phyloP scores from a whole-genome alignment of 306 rosid genomes.

The Corylus avellana region DNA sequence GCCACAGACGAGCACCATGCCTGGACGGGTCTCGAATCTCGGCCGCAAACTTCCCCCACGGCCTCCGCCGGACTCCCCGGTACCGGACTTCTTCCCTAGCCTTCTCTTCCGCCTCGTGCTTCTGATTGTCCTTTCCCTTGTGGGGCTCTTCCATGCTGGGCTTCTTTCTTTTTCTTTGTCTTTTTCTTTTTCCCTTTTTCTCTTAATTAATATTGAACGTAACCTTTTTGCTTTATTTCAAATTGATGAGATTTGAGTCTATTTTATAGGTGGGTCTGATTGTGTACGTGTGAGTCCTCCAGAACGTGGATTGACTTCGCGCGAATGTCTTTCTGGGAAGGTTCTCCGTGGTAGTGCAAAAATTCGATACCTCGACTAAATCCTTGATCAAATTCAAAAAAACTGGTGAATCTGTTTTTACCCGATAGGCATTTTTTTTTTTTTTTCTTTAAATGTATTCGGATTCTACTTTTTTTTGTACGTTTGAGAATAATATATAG shows the following conservation, averaged over 20 bases:
- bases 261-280: not conserved
- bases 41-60: constrained; percentile 90
- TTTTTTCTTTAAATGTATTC: not conserved
- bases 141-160: constrained; percentile 51
- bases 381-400: constrained; percentile 9
- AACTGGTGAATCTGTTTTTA: constrained; percentile 22
- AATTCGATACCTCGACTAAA: constrained; percentile 65
- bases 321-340: constrained; percentile 31
- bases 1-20: constrained; percentile 76
- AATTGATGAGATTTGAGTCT: constrained; percentile 1
- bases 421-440: constrained; percentile 13
- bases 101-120: constrained; percentile 42
- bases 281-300: constrained; percentile 10
- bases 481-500: constrained; percentile 23
- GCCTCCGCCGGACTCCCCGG: constrained; percentile 71
- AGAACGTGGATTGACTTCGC: constrained; percentile 54
- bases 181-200: not conserved
- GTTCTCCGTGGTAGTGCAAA: constrained; percentile 36
- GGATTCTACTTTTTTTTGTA: constrained; percentile 16
- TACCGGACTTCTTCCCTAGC: constrained; percentile 48
- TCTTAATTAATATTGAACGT: not conserved
- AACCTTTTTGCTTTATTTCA: not conserved
- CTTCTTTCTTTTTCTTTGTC: not conserved
- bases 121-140: constrained; percentile 36
- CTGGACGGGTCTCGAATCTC: constrained; percentile 77